These are phyloP conservation scores for Graphiopsis chlorocephala DNA, from an alignment of 2,329 filamentous ascomycete genomes.

Conservation along the genomic window DNA sequence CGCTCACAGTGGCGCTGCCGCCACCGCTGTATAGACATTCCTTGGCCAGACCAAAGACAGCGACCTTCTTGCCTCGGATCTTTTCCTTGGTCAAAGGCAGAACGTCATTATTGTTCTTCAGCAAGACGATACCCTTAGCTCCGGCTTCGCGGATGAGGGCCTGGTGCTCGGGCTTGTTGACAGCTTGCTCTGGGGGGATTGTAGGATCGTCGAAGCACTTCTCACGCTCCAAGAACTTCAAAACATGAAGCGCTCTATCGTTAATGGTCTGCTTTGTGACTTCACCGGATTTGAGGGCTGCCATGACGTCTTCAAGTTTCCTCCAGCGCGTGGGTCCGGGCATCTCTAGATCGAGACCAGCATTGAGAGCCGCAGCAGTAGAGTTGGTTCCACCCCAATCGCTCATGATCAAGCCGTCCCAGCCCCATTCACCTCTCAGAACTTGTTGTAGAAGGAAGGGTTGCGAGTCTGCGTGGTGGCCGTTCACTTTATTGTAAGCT, in stretches of 20 bases:
- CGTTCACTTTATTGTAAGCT: constrained; percentile 72
- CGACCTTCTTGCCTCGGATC: constrained; percentile 27
- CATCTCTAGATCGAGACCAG: constrained; percentile 83
- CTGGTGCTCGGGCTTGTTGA: constrained; percentile 33
- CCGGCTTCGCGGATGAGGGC: constrained; percentile 28
- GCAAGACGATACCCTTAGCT: constrained; percentile 30
- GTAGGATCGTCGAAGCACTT: neutral
- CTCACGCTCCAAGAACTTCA: constrained; percentile 49
- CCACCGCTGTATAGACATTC: constrained; percentile 17
- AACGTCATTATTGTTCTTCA: constrained; percentile 64
- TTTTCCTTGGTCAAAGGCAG: constrained; percentile 53
- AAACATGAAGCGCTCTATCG: constrained; percentile 42
- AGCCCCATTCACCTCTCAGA: constrained; percentile 67
- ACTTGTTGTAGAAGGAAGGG: constrained; percentile 65
- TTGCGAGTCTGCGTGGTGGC: constrained; percentile 66
- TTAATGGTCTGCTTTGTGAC: constrained; percentile 70
- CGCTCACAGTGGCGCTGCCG: neutral
- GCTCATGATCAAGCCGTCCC: constrained; percentile 56
- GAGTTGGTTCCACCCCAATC: constrained; percentile 74
- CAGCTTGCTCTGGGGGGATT: constrained; percentile 29
- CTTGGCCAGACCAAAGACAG: neutral
- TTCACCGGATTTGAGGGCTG: constrained; percentile 38
- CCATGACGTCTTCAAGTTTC: constrained; percentile 19
- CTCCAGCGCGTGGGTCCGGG: constrained; percentile 51
- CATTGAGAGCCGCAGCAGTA: constrained; percentile 63